phyloP scores from a whole-genome alignment of 1,139 yeast species.

The Candida sanyaensis region DNA sequence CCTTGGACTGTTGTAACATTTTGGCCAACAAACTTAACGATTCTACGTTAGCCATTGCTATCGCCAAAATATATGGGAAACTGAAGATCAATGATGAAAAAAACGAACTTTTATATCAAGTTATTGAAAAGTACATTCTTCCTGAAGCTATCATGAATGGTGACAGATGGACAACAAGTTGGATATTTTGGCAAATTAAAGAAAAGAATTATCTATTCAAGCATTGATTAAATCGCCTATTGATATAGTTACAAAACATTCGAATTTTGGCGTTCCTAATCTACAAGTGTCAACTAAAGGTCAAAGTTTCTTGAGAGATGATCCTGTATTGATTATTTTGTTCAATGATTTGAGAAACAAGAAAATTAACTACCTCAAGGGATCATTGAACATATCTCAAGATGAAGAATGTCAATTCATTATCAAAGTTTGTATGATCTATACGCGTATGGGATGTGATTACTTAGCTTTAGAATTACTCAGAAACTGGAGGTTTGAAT shows the following conservation, averaged over 20 bases:
- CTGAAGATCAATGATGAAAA: constrained; percentile 8
- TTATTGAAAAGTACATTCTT: constrained; percentile 55
- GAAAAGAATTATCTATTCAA: constrained; percentile 58
- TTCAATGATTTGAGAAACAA: constrained; percentile 61
- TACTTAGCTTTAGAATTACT: constrained; percentile 65
- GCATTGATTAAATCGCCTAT: constrained; percentile 62
- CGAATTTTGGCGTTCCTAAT: constrained; percentile 21
- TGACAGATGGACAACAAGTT: constrained; percentile 82
- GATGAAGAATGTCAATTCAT: constrained; percentile 62
- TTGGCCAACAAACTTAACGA: constrained; percentile 68
- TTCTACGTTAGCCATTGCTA: constrained; percentile 71
- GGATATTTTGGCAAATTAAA: constrained; percentile 72
- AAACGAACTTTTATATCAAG: constrained; percentile 37
- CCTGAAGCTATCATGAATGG: constrained; percentile 62
- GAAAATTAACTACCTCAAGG: constrained; percentile 47
- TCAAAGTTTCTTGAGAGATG: constrained; percentile 65
- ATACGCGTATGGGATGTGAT: constrained; percentile 91
- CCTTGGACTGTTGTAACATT: constrained; percentile 77
- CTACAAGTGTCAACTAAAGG: constrained; percentile 23
- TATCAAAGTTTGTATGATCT: constrained; percentile 62
- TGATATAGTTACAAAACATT: constrained; percentile 35
- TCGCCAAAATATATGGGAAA: constrained; percentile 65
- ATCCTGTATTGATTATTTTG: constrained; percentile 74
- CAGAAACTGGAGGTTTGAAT: constrained; percentile 64
- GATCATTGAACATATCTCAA: constrained; percentile 48